phyloP scores from a whole-genome alignment of 805 yeast species.

The Ogataea nonfermentans region DNA sequence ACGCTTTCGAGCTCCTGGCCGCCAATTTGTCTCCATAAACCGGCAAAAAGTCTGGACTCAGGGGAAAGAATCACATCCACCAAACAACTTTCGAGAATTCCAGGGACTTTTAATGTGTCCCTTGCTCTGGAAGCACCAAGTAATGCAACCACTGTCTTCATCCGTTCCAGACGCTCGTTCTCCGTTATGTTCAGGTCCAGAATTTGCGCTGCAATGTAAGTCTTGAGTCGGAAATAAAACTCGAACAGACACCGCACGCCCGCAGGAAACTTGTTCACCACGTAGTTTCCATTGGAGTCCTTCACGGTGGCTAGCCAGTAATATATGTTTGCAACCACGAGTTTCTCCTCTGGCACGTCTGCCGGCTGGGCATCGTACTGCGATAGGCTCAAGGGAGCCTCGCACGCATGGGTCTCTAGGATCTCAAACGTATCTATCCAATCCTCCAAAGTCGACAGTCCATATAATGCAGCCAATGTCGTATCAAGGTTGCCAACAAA shows the following conservation, averaged over 20 bases:
- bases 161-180: slow-evolving; percentile 61
- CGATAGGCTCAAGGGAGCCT: slow-evolving; percentile 55
- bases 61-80: slow-evolving; percentile 75
- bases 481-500: slow-evolving; percentile 66
- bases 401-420: slow-evolving; percentile 66
- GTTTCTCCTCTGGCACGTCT: slow-evolving; percentile 47
- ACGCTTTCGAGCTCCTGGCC: slow-evolving; percentile 14
- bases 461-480: slow-evolving; percentile 55
- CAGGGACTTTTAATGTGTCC: slow-evolving; percentile 62
- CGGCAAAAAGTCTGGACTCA: slow-evolving; percentile 67
- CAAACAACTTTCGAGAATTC: slow-evolving; percentile 80
- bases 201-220: slow-evolving; percentile 62
- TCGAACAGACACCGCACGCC: slow-evolving; percentile 64
- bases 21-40: slow-evolving; percentile 67
- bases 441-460: slow-evolving; percentile 58
- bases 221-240: slow-evolving; percentile 64
- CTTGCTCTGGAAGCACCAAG: slow-evolving; percentile 63
- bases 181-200: slow-evolving; percentile 57
- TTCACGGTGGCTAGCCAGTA: slow-evolving; percentile 62
- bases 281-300: slow-evolving; percentile 33
- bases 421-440: slow-evolving; percentile 78
- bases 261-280: slow-evolving; percentile 57
- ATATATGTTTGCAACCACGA: slow-evolving; percentile 67
- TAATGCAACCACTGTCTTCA: slow-evolving; percentile 66
- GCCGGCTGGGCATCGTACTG: slow-evolving; percentile 44